These are phyloP conservation scores for Sordariomycetes sp. DNA, from an alignment of 2,329 filamentous ascomycete species.

Conservation along the genomic window DNA sequence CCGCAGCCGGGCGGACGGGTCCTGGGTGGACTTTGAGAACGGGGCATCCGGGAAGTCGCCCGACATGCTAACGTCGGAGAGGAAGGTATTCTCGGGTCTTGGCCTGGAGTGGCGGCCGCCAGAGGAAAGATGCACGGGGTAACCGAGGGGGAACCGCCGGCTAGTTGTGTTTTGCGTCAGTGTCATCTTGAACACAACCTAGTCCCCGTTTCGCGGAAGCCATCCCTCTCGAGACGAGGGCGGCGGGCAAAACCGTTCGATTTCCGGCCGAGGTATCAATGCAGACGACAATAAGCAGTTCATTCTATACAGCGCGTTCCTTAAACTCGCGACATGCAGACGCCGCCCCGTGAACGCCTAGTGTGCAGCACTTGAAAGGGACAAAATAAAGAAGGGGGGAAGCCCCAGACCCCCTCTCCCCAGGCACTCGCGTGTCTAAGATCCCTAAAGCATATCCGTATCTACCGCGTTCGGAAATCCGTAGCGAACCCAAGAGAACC, in stretches of 20 bases:
- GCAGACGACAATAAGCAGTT: neutral
- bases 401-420: no score
- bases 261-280: no score
- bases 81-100: conserved; percentile 67
- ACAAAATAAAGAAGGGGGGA: neutral
- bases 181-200: no score
- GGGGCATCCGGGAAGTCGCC: conserved; percentile 32
- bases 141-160: neutral
- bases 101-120: conserved; percentile 58
- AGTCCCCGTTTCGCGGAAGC: no score
- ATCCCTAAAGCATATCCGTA: neutral
- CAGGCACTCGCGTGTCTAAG: neutral
- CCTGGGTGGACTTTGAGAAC: conserved; percentile 63
- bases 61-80: conserved; percentile 65
- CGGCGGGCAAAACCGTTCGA: neutral
- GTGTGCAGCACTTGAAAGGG: neutral
- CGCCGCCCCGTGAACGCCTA: conserved; percentile 25
- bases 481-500: neutral
- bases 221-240: no score
- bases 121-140: conserved; percentile 58
- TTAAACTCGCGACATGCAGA: neutral
- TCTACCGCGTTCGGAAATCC: neutral
- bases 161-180: no score
- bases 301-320: neutral
- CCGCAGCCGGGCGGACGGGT: conserved; percentile 52